Evolutionary conservation across 2,329 filamentous ascomycete species (phyloP).

Genomic region (Diaporthe humulicola): DNA sequence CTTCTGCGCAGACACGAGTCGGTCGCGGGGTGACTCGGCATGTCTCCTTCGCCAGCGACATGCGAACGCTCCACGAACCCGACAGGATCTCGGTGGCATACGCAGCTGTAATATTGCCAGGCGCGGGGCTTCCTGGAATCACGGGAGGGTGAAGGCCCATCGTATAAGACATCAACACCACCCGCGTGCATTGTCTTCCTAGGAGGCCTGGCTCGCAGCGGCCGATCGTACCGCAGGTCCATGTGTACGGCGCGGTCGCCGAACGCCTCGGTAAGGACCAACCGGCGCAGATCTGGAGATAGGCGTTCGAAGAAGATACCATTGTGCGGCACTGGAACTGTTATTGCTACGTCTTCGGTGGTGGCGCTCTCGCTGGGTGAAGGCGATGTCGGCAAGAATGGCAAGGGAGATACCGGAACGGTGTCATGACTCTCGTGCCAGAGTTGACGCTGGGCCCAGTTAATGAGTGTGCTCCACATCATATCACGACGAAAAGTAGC

Average conservation of each 20-base stretch:
- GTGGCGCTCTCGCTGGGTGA: not conserved
- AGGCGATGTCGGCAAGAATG: not conserved
- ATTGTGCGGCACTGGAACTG: not conserved
- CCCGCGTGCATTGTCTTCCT: not conserved
- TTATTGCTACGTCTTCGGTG: not conserved
- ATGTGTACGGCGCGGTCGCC: slow-evolving; percentile 22
- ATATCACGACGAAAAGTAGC: not conserved
- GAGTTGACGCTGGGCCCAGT: not conserved
- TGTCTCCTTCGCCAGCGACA: not conserved
- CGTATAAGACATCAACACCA: not conserved
- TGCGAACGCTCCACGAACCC: not conserved
- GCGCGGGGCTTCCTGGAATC: not conserved
- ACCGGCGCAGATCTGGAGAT: slow-evolving; percentile 9
- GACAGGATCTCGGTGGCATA: slow-evolving; percentile 27
- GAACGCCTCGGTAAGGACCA: slow-evolving; percentile 32
- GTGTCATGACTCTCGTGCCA: not conserved
- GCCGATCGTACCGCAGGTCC: not conserved
- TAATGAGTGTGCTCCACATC: not conserved
- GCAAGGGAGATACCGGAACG: not conserved
- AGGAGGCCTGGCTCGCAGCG: not conserved
- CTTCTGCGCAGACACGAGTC: not conserved
- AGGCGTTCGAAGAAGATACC: slow-evolving; percentile 29
- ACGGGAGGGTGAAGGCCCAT: not conserved
- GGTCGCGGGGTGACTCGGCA: not conserved
- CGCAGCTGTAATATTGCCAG: slow-evolving; percentile 35